These are phyloP conservation scores for Geosmithia putterillii DNA, from an alignment of 2,329 filamentous ascomycete species.

Conservation along the genomic window DNA sequence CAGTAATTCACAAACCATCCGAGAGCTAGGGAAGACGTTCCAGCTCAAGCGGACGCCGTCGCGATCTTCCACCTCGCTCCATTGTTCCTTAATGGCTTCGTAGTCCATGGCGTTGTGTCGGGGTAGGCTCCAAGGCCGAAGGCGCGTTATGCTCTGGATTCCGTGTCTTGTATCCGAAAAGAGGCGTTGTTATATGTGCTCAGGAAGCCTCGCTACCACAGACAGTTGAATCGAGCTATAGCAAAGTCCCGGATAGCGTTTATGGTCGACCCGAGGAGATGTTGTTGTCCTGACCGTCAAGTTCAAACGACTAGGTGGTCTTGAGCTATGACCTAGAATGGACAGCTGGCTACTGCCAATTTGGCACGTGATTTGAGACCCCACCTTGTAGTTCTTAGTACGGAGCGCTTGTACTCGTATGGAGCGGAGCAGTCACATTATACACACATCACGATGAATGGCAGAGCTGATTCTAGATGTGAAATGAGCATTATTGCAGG, in stretches of 20 bases:
- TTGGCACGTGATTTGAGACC: background rate
- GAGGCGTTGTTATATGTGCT: background rate
- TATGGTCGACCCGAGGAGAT: background rate
- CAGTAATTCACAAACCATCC: conserved; percentile 55
- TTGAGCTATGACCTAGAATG: background rate
- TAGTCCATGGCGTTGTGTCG: conserved; percentile 59
- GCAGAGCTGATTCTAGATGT: no score
- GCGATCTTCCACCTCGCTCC: conserved; percentile 90
- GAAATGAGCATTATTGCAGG: no score
- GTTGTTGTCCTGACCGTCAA: background rate
- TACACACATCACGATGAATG: no score
- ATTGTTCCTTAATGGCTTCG: conserved; percentile 87
- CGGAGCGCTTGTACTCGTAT: background rate
- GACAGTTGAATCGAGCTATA: background rate
- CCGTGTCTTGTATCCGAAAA: background rate
- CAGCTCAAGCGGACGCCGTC: conserved; percentile 94
- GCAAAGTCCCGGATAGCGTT: background rate
- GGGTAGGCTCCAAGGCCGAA: background rate
- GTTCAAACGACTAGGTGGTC: background rate
- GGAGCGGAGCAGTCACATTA: no score
- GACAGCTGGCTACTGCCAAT: background rate
- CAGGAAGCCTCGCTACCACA: background rate
- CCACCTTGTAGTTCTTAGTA: background rate
- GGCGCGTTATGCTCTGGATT: background rate
- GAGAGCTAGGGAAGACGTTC: conserved; percentile 97